phyloP scores from a whole-genome alignment of 495 filamentous ascomycete species.

The Neurospora sp. region DNA sequence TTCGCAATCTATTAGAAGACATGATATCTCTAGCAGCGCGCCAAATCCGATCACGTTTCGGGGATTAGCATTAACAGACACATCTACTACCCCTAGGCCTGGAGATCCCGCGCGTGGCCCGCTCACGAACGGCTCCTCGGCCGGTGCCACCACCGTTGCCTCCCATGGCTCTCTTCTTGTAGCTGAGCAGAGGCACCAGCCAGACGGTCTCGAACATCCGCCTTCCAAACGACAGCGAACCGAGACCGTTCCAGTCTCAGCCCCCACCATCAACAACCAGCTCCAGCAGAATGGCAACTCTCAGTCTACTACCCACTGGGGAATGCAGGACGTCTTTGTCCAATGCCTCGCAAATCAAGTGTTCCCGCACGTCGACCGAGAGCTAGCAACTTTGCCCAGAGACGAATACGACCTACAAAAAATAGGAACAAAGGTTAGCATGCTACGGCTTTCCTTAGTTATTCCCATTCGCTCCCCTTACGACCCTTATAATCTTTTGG shows the following conservation, averaged over 20 bases:
- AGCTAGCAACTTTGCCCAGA: neutral
- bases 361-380: constrained; percentile 25
- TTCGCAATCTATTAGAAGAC: neutral
- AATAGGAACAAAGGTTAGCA: constrained; percentile 9
- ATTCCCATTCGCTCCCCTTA: neutral
- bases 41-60: neutral
- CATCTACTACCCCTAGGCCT: neutral
- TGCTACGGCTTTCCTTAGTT: neutral
- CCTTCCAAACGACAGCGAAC: neutral
- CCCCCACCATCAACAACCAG: neutral
- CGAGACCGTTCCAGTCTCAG: neutral
- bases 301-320: neutral
- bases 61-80: neutral
- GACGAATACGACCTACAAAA: neutral
- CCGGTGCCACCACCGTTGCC: neutral
- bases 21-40: neutral
- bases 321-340: neutral
- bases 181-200: neutral
- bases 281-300: neutral
- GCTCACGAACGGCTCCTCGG: neutral
- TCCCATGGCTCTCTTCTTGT: neutral
- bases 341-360: constrained; percentile 24
- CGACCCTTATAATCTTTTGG: neutral
- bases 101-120: neutral
- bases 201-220: neutral